phyloP scores from a whole-genome alignment of 1,139 yeast genomes.

The Yamadazyma siamensis region DNA sequence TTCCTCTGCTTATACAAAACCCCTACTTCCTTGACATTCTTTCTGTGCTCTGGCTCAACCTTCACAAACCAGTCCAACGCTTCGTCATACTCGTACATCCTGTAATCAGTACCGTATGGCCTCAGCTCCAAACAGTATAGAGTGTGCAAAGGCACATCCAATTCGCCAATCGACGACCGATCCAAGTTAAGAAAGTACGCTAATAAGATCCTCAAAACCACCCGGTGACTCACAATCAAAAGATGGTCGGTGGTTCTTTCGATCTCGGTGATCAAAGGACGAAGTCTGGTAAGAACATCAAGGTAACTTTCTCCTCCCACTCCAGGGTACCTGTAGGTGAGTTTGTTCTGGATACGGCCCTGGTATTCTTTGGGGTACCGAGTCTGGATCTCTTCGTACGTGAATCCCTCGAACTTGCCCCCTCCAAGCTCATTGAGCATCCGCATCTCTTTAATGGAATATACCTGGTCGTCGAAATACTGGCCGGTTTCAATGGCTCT shows the following conservation, averaged over 20 bases:
- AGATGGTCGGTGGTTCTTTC: slow-evolving; percentile 90
- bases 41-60: slow-evolving; percentile 64
- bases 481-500: slow-evolving; percentile 78
- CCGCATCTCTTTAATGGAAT: slow-evolving; percentile 82
- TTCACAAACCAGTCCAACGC: slow-evolving; percentile 71
- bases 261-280: slow-evolving; percentile 88
- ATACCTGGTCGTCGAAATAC: slow-evolving; percentile 67
- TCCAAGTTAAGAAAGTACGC: slow-evolving; percentile 88
- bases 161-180: slow-evolving; percentile 77
- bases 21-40: slow-evolving; percentile 62
- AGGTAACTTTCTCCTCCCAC: slow-evolving; percentile 95
- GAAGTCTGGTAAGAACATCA: slow-evolving; percentile 85
- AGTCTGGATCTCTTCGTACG: slow-evolving; percentile 75
- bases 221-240: slow-evolving; percentile 81
- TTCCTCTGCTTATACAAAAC: slow-evolving; percentile 63
- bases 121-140: slow-evolving; percentile 86
- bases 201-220: slow-evolving; percentile 79
- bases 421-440: slow-evolving; percentile 94
- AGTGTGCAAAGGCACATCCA: slow-evolving; percentile 91
- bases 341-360: slow-evolving; percentile 69
- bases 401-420: slow-evolving; percentile 85
- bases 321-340: slow-evolving; percentile 88
- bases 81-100: slow-evolving; percentile 83
- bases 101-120: slow-evolving; percentile 94
- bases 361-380: slow-evolving; percentile 75